phyloP scores from a whole-genome alignment of 768 basidiomycete species.

The Hypsizygus marmoreus region DNA sequence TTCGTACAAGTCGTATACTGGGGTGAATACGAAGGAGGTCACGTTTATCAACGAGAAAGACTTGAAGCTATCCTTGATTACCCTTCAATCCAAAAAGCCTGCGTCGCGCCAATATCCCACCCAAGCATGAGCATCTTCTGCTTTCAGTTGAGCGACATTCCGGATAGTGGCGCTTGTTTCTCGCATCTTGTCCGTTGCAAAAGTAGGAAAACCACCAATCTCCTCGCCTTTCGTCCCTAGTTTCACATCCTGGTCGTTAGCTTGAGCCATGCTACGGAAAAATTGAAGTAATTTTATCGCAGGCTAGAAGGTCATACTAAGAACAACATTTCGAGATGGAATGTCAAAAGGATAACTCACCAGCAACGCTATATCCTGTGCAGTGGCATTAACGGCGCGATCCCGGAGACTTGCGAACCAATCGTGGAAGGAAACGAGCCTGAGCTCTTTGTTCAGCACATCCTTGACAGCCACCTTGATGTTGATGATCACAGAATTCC shows the following conservation, averaged over 20 bases:
- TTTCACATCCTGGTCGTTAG: slow-evolving; percentile 13
- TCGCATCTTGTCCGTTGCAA: slow-evolving; percentile 13
- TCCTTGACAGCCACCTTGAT: slow-evolving; percentile 2
- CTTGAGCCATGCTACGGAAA: slow-evolving; percentile 23
- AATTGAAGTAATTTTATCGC: slow-evolving; percentile 33
- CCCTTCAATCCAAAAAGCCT: too few relatives aligned
- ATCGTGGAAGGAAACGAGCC: slow-evolving; percentile 12
- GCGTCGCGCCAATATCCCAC: slow-evolving; percentile 15
- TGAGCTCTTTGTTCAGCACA: slow-evolving; percentile 2
- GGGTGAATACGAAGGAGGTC: too few relatives aligned
- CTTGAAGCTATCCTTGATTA: too few relatives aligned
- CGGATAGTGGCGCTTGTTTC: slow-evolving; percentile 13
- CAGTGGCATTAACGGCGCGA: slow-evolving; percentile 4
- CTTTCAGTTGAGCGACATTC: slow-evolving; percentile 3
- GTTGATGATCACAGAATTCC: slow-evolving; percentile 14
- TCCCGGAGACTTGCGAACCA: slow-evolving; percentile 19
- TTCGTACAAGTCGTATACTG: too few relatives aligned
- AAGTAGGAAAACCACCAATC: slow-evolving; percentile 15
- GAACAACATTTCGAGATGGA: not conserved
- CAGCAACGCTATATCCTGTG: not conserved
- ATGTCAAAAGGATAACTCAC: too few relatives aligned
- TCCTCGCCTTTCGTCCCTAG: slow-evolving; percentile 7
- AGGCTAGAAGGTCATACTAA: slow-evolving; percentile 19
- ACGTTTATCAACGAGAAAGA: too few relatives aligned
- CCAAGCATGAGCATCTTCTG: slow-evolving; percentile 13